Evolutionary conservation across 495 filamentous ascomycete species (phyloP), one percentile per base, ranked within the genome.

Genomic region (Cenococcum geophilum): DNA sequence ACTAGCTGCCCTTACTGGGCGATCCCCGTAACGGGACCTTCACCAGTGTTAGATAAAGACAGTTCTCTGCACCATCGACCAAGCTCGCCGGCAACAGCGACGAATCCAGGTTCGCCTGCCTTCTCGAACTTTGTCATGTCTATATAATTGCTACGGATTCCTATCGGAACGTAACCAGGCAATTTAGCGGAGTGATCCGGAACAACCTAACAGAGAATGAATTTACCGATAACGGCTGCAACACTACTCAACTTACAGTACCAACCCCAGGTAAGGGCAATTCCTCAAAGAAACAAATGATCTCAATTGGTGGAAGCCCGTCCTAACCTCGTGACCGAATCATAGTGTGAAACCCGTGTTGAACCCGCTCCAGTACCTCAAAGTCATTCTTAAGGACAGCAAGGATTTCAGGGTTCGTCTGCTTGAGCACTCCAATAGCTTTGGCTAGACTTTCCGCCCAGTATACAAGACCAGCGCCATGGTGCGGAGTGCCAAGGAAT

Each of bases 121-220:
- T n/a, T n/a, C n/a, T n/a, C n/a, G n/a, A n/a, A n/a, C n/a, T n/a
- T n/a, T n/a, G 70, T 60, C 76, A 79, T 79, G 32, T 74, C 75
- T 69, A 70, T 76, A 55, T 79, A 76, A 61, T 79, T 74, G 12
- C 49, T 61, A 36, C 65, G 74, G 36, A 79, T 72, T 0, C 72
- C 71, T 47, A 76, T 74, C 10, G 61, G 54, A 5, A 60, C 63
- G 48, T 76, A 76, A 10, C 70, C 73, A 0, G 71, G 65, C 9
- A 79, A 59, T 25, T 67, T 73, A 35, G 78, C 76, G 5, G 77
- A 80, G 21, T 74, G 49, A 40, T 68, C 62, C 27, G 76, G 68
- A 20, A 77, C 76, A 36, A 77, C 74, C 63, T 74, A 25, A 16
- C 4, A 51, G 6, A 11, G 37, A 20, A 49, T 12, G 25, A 5